Evolutionary conservation across 108 stramenopile genomes (phyloP).

Genomic region (Epipyxis sp.): DNA sequence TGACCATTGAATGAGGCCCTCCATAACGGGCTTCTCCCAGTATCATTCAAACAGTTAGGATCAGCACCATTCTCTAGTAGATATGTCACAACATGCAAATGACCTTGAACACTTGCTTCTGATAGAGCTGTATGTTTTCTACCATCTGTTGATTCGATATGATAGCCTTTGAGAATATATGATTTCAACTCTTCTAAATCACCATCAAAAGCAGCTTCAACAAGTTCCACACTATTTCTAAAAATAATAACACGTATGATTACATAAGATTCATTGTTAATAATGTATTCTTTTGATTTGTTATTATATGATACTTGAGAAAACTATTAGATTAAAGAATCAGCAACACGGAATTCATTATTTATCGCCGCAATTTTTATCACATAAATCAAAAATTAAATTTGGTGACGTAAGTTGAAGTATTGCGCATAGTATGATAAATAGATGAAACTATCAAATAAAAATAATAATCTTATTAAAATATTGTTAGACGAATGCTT

Average conservation of each 20-base stretch:
- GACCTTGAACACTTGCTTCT: conserved; percentile 48
- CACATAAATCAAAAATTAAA: no score
- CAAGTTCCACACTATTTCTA: conserved; percentile 38
- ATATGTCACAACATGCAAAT: conserved; percentile 30
- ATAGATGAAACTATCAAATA: no score
- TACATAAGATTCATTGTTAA: no score
- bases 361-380: no score
- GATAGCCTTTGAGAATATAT: conserved; percentile 42
- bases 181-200: conserved; percentile 43
- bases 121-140: conserved; percentile 49
- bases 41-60: conserved; percentile 42
- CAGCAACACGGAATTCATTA: no score
- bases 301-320: conserved; percentile 1
- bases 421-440: no score
- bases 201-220: conserved; percentile 52
- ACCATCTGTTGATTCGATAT: conserved; percentile 41
- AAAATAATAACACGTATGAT: no score
- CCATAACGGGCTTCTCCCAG: conserved; percentile 40
- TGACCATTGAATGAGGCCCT: conserved; percentile 48
- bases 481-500: no score
- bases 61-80: conserved; percentile 49
- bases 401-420: no score
- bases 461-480: no score
- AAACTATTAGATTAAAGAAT: not conserved
- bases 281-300: no score